Evolutionary conservation across 2,329 filamentous ascomycete genomes (phyloP), one percentile per base, ranked within the genome.

Genomic region (Geosmithia putterillii): DNA sequence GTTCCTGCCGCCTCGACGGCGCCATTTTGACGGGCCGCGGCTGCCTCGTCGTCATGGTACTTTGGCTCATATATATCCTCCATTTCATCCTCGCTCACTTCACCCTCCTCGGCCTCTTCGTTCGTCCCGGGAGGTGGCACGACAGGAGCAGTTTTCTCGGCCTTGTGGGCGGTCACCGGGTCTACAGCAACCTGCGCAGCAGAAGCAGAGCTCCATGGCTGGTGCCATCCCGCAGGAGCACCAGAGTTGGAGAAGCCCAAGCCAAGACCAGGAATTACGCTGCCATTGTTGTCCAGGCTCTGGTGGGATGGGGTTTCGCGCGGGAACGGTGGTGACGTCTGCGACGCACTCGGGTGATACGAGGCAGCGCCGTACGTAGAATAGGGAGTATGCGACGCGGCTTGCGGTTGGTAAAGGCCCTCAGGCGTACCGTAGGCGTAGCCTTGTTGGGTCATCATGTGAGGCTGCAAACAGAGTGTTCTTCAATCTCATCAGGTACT

Each of bases 51-150:
- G 2, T 44, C 32, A 15, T 20, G 22, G 10, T 40, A 35, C 34
- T 44, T 25, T 9, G 70, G 66, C 41, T 75, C 71, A 47, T 78
- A 77, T 2, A 71, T 52, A 51, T 78, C 72, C 41, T 78, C 73
- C 41, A 73, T 69, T 51, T 82, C 79, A 17, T 70, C 74, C 52
- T 90, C 86, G 48, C 78, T 84, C 23, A 92, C 58, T 57, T 94
- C 86, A 15, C 44, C 44, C 18, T 45, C 44, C 12, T 45, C 44
- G 36, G 39, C 39, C 14, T 14, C 40, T 12, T 45, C 44, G 8
- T 20, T n/a, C 9, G 28, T 21, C 39, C 10, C 28, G 28, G 28
- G 6, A 14, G 10, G 10, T 12, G 5, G 28, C 6, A 32, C 28
- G 28, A 4, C 10, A 14, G 5, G 28, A 14, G 28, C 28, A 4